A percentile compares a stretch with the other conserved stretches of the same genome.
phyloP scores from a whole-genome alignment of 768 basidiomycete species.

The Calocybe indica region DNA sequence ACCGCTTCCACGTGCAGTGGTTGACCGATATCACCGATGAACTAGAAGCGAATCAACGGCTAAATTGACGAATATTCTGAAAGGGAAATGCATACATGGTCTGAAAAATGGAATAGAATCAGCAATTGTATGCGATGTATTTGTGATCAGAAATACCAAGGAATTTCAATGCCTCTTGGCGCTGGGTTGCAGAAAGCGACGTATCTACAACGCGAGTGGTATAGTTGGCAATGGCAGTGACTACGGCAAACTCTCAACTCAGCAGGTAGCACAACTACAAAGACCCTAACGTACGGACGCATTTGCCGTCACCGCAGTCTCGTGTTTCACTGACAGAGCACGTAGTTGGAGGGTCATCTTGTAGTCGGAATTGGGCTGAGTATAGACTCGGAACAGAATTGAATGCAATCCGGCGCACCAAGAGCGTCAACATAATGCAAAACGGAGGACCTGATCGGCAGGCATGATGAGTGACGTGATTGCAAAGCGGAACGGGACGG shows the following conservation, averaged over 20 bases:
- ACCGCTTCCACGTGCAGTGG: slow-evolving; percentile 42
- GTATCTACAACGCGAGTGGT: slow-evolving; percentile 42
- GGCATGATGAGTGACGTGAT: background rate
- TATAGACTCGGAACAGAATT: background rate
- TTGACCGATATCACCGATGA: slow-evolving; percentile 45
- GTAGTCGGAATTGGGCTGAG: background rate
- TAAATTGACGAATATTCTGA: background rate
- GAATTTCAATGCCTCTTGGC: slow-evolving; percentile 49
- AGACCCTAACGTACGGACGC: slow-evolving; percentile 26
- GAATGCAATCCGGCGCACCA: slow-evolving; percentile 16
- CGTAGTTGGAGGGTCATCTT: slow-evolving; percentile 37
- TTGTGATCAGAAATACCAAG: slow-evolving; percentile 26
- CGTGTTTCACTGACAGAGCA: slow-evolving; percentile 44
- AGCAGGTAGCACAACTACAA: background rate
- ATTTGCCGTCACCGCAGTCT: slow-evolving; percentile 34
- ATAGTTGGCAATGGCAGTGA: slow-evolving; percentile 53
- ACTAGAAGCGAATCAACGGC: slow-evolving; percentile 15
- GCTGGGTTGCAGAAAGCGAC: slow-evolving; percentile 32
- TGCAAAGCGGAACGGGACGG: background rate
- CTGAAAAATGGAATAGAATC: slow-evolving; percentile 8
- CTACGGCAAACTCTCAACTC: slow-evolving; percentile 15
- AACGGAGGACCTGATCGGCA: slow-evolving; percentile 24
- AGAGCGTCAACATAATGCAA: slow-evolving; percentile 50
- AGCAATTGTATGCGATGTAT: background rate
- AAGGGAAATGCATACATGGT: slow-evolving; percentile 20